phyloP scores from a whole-genome alignment of 1,139 yeast species.

The Blastobotrys proliferans region DNA sequence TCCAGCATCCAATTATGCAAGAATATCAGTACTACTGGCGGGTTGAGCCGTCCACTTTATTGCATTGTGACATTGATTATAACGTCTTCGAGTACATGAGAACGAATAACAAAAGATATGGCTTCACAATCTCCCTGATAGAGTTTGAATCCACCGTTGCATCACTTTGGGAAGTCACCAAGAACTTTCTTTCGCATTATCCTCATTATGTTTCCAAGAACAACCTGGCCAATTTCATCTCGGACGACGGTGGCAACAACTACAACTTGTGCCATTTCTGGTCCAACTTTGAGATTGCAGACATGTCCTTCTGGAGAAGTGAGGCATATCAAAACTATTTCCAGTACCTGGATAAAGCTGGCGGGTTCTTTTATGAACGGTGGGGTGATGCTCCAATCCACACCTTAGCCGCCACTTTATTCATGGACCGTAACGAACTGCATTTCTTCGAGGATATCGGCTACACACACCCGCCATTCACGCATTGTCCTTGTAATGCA shows the following conservation, averaged over 20 bases:
- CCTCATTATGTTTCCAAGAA: slow-evolving; percentile 63
- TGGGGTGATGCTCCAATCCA: slow-evolving; percentile 96
- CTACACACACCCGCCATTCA: slow-evolving; percentile 65
- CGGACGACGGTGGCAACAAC: slow-evolving; percentile 52
- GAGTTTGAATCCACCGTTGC: slow-evolving; percentile 76
- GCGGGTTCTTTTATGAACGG: slow-evolving; percentile 87
- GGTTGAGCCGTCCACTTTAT: slow-evolving; percentile 80
- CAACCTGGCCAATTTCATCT: slow-evolving; percentile 68
- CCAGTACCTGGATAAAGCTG: slow-evolving; percentile 66
- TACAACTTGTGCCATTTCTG: slow-evolving; percentile 84
- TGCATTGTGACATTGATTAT: slow-evolving; percentile 76
- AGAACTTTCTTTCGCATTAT: slow-evolving; percentile 56
- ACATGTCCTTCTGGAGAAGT: slow-evolving; percentile 67
- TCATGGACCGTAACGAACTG: slow-evolving; percentile 59
- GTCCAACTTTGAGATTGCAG: slow-evolving; percentile 83
- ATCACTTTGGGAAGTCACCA: slow-evolving; percentile 77
- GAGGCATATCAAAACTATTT: slow-evolving; percentile 67
- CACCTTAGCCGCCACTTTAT: slow-evolving; percentile 77
- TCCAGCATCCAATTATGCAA: slow-evolving; percentile 64
- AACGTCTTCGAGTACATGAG: slow-evolving; percentile 81
- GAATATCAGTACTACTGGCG: slow-evolving; percentile 90
- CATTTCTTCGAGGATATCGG: slow-evolving; percentile 84
- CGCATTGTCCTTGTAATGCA: slow-evolving; percentile 48
- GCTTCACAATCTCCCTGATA: slow-evolving; percentile 75
- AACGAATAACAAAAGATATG: slow-evolving; percentile 66